A percentile compares a stretch with the other conserved stretches of the same genome.
Conservation (phyloP, 2,329 filamentous ascomycete species). For the Alternaria sp. region DNA sequence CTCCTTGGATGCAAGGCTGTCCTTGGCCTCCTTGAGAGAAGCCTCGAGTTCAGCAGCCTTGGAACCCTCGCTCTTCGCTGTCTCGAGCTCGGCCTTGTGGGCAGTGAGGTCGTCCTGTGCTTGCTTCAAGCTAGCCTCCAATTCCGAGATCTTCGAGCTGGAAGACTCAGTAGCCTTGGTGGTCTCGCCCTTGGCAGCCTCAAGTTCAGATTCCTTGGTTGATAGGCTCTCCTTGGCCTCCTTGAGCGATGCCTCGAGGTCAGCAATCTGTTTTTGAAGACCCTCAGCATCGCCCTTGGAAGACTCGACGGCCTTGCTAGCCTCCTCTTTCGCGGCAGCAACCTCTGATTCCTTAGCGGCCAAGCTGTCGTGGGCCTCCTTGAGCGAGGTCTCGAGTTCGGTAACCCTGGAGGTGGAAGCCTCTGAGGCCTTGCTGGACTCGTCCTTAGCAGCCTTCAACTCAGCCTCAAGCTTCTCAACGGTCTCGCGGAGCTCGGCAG, state of each 20-base stretch:
- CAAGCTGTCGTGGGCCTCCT: constrained; percentile 27
- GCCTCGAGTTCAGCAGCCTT: constrained; percentile 27
- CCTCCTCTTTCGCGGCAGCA: constrained; percentile 29
- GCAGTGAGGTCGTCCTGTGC: constrained; percentile 32
- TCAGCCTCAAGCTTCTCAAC: constrained; percentile 27
- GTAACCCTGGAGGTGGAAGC: constrained; percentile 32
- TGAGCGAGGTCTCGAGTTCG: constrained; percentile 35
- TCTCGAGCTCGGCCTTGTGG: constrained; percentile 34
- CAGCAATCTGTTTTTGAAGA: constrained; percentile 30
- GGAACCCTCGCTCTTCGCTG: constrained; percentile 22
- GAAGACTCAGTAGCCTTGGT: constrained; percentile 30
- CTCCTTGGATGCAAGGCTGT: constrained; percentile 19
- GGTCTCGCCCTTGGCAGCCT: constrained; percentile 24
- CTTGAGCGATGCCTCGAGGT: constrained; percentile 28
- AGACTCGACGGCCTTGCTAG: constrained; percentile 28
- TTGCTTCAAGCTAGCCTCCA: constrained; percentile 34
- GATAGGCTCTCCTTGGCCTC: constrained; percentile 20
- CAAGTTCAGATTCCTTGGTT: constrained; percentile 27
- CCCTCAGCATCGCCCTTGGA: constrained; percentile 26
- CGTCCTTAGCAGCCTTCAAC: constrained; percentile 25
- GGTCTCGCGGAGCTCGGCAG: constrained; percentile 21
- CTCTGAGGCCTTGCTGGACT: constrained; percentile 29
- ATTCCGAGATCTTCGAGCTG: constrained; percentile 31
- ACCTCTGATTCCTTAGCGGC: constrained; percentile 36
- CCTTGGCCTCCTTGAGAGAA: constrained; percentile 24